Base-by-base conservation (phyloP, 2,329 filamentous ascomycete genomes). In the Fonsecaea nubica region DNA sequence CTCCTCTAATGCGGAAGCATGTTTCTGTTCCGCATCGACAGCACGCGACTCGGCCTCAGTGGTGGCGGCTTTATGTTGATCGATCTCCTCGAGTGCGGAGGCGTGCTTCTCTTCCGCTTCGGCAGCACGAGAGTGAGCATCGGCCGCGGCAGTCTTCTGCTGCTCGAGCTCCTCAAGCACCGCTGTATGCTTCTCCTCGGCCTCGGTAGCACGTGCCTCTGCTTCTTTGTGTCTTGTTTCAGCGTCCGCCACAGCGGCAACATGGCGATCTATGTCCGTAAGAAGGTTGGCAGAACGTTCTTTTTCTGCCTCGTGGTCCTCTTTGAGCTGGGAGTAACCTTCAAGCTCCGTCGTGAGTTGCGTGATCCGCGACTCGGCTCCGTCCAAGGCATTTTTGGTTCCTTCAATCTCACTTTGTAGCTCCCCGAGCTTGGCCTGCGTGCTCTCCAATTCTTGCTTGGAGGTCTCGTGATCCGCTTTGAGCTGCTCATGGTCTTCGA, bases 271-370 rank as follows among this genome's bases (percentile, higher is more conserved):
- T n/a, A 61, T 38, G 21, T 61, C 58, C n/a, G 36, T 35, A 12
- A 50, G 45, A 32, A 61, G 48, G 21, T 33, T 32, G 25, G 48
- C 58, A 61, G 58, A 61, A 8, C 64, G 61, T 38, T 57, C 53
- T 32, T 61, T 61, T 32, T 57, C 53, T 6, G 21, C 38, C 18
- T 62, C 36, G 12, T 36, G 21, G 3, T 66, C 55, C 21, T 40
- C 36, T 53, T 66, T 62, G 35, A 58, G 25, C n/a, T 65, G 64
- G 18, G 33, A 36, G 33, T 63, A 64, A 10, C 59, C 62, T 13
- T 64, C 58, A 21, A 71, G 42, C 10, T 52, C 52, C 6, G 59
- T 33, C 6, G 64, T 67, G 36, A 69, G 64, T 35, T 69, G 63
- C 7, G 57, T 53, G 45, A 71, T 64, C 50, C 67, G 18, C 3